Evolutionary conservation across 345 rosid species (phyloP).

Genomic region (Rhodomyrtus tomentosa): DNA sequence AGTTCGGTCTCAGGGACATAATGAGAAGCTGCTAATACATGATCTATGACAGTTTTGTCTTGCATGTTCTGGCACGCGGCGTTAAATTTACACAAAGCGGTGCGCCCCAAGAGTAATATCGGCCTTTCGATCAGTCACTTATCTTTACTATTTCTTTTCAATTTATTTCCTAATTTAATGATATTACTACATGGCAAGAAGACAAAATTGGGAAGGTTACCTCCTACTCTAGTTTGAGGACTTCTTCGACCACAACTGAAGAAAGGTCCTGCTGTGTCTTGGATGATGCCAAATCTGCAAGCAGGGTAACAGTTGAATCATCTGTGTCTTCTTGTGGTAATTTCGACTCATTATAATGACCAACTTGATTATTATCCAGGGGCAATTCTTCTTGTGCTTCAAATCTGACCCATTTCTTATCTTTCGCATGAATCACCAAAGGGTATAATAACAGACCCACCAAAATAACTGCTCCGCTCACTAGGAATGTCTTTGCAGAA

Average conservation of each 20-base stretch:
- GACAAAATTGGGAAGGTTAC: neutral
- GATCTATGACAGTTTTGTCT: neutral
- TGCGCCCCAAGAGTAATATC: neutral
- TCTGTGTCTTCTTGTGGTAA: conserved; percentile 25
- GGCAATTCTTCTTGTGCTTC: neutral
- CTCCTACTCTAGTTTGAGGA: conserved; percentile 17
- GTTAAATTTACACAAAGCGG: neutral
- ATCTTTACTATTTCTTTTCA: neutral
- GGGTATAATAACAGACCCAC: conserved; percentile 58
- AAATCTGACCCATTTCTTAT: conserved; percentile 40
- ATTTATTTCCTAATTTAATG: neutral
- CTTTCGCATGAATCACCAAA: conserved; percentile 29
- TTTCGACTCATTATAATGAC: conserved; percentile 5
- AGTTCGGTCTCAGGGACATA: neutral
- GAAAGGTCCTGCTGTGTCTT: neutral
- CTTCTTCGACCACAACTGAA: conserved; percentile 9
- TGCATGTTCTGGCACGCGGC: fast-evolving
- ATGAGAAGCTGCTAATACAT: neutral
- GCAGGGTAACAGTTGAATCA: conserved; percentile 42
- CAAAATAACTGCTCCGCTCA: conserved; percentile 43
- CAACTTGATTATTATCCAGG: neutral
- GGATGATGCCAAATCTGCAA: conserved; percentile 5
- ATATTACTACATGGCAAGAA: neutral
- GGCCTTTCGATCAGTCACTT: neutral
- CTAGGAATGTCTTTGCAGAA: conserved; percentile 42